phyloP scores from a whole-genome alignment of 805 yeast species.

The Kuraishia hungarica region DNA sequence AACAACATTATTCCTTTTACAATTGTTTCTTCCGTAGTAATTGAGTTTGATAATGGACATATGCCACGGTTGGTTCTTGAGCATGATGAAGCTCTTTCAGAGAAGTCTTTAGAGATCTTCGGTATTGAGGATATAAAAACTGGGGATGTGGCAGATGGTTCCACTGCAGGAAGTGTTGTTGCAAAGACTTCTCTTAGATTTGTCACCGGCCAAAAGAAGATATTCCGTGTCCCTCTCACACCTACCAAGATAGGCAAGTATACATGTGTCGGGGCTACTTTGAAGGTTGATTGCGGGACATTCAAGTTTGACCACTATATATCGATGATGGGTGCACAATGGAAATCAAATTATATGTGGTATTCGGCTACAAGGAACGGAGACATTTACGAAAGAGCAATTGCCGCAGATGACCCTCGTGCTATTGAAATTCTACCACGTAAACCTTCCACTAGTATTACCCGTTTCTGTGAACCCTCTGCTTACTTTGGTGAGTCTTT shows the following conservation, averaged over 20 bases:
- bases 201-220: conserved; percentile 7
- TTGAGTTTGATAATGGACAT: not conserved
- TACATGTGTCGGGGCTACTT: conserved; percentile 10
- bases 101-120: not conserved
- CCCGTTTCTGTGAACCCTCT: no score
- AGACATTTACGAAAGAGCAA: not conserved
- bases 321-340: conserved; percentile 3
- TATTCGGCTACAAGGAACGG: not conserved
- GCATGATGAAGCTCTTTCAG: not conserved
- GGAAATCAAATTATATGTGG: conserved; percentile 1
- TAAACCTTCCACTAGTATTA: no score
- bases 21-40: not conserved
- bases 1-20: conserved; percentile 9
- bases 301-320: conserved; percentile 6
- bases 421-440: not conserved
- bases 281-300: conserved; percentile 3
- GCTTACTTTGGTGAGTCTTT: not conserved
- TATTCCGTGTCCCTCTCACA: conserved; percentile 11
- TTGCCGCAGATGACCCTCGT: not conserved
- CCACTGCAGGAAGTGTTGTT: not conserved
- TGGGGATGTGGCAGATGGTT: not conserved
- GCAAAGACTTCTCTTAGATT: conserved; percentile 12
- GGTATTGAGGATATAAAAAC: not conserved
- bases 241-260: conserved; percentile 17
- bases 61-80: not conserved